These are phyloP conservation scores for Malassezia japonica DNA, from an alignment of 1,284 basidiomycete genomes.

Conservation along the genomic window DNA sequence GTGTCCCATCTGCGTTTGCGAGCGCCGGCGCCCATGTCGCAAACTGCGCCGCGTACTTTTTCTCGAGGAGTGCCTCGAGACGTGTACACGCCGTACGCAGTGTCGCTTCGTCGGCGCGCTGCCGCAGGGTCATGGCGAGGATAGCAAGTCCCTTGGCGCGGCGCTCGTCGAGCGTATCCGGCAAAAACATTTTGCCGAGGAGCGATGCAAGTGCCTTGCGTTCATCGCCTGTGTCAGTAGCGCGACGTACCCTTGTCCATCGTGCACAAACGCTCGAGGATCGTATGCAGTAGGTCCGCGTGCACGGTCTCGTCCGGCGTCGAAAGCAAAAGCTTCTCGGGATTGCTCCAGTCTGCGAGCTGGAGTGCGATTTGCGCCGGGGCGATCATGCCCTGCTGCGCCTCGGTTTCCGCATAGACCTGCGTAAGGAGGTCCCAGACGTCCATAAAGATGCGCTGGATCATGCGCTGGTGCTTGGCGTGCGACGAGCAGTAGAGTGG, in stretches of 20 bases:
- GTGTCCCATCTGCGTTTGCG: not conserved
- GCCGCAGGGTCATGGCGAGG: constrained; percentile 21
- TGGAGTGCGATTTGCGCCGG: constrained; percentile 71
- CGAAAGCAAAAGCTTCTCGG: constrained; percentile 62
- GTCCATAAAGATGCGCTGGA: constrained; percentile 60
- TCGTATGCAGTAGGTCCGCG: constrained; percentile 65
- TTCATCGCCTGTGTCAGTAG: constrained; percentile 58
- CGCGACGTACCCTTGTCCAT: not conserved
- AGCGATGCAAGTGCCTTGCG: constrained; percentile 72
- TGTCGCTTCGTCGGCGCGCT: constrained; percentile 54
- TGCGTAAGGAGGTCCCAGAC: constrained; percentile 36
- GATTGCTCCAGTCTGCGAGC: constrained; percentile 88
- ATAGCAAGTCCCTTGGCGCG: constrained; percentile 24
- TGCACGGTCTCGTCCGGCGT: constrained; percentile 57
- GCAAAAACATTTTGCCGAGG: constrained; percentile 67
- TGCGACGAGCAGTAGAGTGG: constrained; percentile 86
- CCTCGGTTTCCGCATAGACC: constrained; percentile 65
- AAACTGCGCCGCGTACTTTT: constrained; percentile 22
- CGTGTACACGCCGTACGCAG: constrained; percentile 63
- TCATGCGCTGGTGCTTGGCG: constrained; percentile 64
- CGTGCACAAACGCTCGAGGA: constrained; percentile 57
- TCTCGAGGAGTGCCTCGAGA: constrained; percentile 54
- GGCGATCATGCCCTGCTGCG: constrained; percentile 68
- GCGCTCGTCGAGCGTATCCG: constrained; percentile 56
- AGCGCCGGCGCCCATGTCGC: not conserved